Base-by-base conservation (phyloP, 306 rosid genomes). In the Cicer cuneatum region DNA sequence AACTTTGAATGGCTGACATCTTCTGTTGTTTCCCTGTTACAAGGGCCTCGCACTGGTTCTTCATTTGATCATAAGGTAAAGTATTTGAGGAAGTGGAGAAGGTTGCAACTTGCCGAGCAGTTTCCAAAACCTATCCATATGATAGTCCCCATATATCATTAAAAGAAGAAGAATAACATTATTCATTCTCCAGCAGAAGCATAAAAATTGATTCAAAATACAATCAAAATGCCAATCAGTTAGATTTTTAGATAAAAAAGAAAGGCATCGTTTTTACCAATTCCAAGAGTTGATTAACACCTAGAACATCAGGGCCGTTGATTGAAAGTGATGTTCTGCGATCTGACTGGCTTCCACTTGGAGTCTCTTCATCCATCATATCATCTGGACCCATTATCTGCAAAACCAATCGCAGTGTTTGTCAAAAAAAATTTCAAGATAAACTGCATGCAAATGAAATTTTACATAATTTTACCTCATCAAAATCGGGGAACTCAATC, bases 21-120 rank as follows among this genome's bases (percentile, higher is more conserved):
- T 92, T 94, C 83, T 90, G 83, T 72, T 90, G 97, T 86, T 94
- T 94, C 40, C 96, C 96, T 0, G 85, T 85, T 63, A 84, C 93
- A 72, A 94, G 97, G 68, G 99, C 99, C 84, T 92, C 99, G 35
- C 99, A 94, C 71, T 92, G 97, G 80, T 86, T 85, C 86, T 88
- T 94, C 92, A 92, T 92, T 82, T 92, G 88, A 76, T 92, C 97
- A 69, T 94, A 94, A 66, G 99, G 93, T 71, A 94, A 58, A 2
- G 97, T 95, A 8, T 81, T 79, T 15, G 93, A 65, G 77, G 97
- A 86, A 71, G 86, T 80, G 52, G 94, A 90, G 83, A 85, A 69
- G 83, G 92, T 92, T 68, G 96, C 92, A 85, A 94, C 97, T 81
- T 92, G 96, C 77, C 91, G 85, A 60, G 99, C 96, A 12, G 96